Conservation (phyloP, 371 early-diverging fungal species). For the Apophysomyces trapeziformis region DNA sequence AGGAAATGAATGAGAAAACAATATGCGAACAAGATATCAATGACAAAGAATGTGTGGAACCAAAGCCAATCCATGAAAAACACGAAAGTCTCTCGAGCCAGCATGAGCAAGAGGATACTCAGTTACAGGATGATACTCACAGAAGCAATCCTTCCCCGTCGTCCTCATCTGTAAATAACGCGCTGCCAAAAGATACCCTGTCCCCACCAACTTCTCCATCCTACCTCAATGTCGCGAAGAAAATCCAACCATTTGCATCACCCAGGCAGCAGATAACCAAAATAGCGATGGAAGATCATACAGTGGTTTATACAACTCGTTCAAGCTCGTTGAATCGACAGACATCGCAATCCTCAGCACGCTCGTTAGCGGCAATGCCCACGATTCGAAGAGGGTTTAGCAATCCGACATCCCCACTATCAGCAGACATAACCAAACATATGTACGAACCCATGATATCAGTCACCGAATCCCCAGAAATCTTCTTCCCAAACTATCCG, state of each 20-base stretch:
- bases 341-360: constrained; percentile 11
- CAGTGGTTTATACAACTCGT: constrained; percentile 29
- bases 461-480: constrained; percentile 1
- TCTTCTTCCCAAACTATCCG: constrained; percentile 18
- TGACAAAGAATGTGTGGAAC: background rate
- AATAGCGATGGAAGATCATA: constrained; percentile 12
- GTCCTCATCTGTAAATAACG: background rate
- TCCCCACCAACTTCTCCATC: constrained; percentile 4
- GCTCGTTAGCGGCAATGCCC: background rate
- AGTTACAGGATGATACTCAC: constrained; percentile 1
- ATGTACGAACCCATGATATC: constrained; percentile 4
- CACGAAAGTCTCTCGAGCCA: background rate
- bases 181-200: background rate
- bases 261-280: constrained; percentile 20
- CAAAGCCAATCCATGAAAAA: background rate
- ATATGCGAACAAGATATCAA: background rate
- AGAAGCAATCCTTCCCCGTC: background rate
- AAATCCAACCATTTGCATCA: constrained; percentile 1
- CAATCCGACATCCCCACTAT: constrained; percentile 1
- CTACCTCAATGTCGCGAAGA: background rate
- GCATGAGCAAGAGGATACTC: background rate
- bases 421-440: background rate
- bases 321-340: constrained; percentile 39
- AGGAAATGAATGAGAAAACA: background rate
- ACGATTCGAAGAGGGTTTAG: background rate